phyloP scores from a whole-genome alignment of 169 alveolate species.

The Eimeria praecox region DNA sequence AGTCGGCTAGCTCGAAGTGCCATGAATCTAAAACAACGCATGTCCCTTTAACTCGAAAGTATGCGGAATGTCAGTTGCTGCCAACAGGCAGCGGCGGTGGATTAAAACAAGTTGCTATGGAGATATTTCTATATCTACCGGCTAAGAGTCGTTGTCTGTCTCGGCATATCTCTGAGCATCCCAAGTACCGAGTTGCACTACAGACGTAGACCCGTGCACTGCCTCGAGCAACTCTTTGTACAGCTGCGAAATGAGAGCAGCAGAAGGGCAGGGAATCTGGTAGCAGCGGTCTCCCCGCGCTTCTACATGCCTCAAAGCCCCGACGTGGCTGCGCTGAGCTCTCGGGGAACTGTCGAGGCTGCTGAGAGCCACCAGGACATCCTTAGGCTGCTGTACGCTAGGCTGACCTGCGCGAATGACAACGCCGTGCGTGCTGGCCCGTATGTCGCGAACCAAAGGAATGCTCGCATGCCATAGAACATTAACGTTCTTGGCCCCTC shows the following conservation, averaged over 20 bases:
- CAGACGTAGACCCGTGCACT: constrained; percentile 72
- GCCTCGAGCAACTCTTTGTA: constrained; percentile 79
- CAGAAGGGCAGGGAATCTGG: constrained; percentile 76
- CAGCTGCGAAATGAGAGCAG: constrained; percentile 75
- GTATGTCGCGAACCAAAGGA: constrained; percentile 64
- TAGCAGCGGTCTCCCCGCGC: constrained; percentile 63
- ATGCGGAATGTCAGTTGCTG: constrained; percentile 24
- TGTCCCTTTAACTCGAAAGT: not conserved
- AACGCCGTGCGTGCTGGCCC: constrained; percentile 80
- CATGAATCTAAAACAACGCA: not conserved
- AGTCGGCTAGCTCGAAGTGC: not conserved
- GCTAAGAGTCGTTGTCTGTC: constrained; percentile 39
- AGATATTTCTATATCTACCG: not conserved
- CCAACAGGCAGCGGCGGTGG: not conserved
- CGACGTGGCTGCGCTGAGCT: not conserved
- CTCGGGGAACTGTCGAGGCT: not conserved
- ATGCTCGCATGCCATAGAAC: constrained; percentile 73
- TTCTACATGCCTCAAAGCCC: constrained; percentile 36
- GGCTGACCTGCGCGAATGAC: constrained; percentile 73
- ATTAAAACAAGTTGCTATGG: not conserved
- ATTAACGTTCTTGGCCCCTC: constrained; percentile 6
- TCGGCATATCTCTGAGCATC: constrained; percentile 62
- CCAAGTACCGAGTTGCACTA: constrained; percentile 79
- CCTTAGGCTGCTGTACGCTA: constrained; percentile 28
- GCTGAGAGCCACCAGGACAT: constrained; percentile 31